Evolutionary conservation across 2,329 filamentous ascomycete genomes (phyloP).

Genomic region (Stromatinia cepivora): DNA sequence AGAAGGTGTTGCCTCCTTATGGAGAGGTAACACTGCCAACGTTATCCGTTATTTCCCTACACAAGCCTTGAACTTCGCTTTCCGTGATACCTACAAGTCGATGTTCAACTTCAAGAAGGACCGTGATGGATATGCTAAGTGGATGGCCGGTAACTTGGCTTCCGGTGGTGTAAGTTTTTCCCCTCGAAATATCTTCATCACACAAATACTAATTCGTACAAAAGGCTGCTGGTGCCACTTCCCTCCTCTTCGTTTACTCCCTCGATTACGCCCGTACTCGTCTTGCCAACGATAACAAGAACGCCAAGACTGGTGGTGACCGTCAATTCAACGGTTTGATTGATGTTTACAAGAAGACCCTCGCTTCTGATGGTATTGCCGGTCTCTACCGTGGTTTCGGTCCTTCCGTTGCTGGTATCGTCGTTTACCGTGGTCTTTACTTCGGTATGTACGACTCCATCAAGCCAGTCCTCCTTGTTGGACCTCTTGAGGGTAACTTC

Average conservation of each 20-base stretch:
- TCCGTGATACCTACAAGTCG: constrained; percentile 99
- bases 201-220: constrained; percentile 24
- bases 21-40: constrained; percentile 99
- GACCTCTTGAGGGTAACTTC: constrained; percentile 95
- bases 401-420: constrained; percentile 97
- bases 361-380: constrained; percentile 96
- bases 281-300: constrained; percentile 99
- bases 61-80: constrained; percentile 99
- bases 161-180: constrained; percentile 88
- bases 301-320: constrained; percentile 91
- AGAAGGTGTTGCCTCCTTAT: constrained; percentile 93
- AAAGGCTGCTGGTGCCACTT: constrained; percentile 96
- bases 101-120: constrained; percentile 99
- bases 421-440: constrained; percentile 99
- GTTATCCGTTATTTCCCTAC: constrained; percentile 99
- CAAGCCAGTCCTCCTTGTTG: constrained; percentile 96
- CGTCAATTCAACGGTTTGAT: constrained; percentile 99
- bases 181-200: not conserved
- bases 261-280: constrained; percentile 99
- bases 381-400: constrained; percentile 99
- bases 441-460: constrained; percentile 99
- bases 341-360: constrained; percentile 99
- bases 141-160: constrained; percentile 99
- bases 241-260: constrained; percentile 99
- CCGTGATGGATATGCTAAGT: constrained; percentile 94